Evolutionary conservation across 352 stramenopile species (phyloP).

Genomic region (Pilasporangium apinafurcum): DNA sequence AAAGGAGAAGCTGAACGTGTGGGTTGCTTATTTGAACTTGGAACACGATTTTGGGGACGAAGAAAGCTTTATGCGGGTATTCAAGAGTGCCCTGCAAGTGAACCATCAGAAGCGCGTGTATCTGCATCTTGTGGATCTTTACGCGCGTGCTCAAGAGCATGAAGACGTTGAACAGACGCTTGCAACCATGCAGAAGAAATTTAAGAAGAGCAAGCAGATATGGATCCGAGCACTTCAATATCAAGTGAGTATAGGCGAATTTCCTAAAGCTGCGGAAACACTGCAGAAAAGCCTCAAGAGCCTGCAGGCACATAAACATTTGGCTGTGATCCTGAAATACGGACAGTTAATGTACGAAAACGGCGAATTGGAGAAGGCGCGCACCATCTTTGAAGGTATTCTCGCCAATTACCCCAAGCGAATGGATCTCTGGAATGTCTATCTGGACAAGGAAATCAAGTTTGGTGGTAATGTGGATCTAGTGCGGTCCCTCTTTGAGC

Average conservation of each 20-base stretch:
- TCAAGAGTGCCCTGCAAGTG: slow-evolving; percentile 89
- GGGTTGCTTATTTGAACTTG: slow-evolving; percentile 93
- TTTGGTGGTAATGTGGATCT: slow-evolving; percentile 68
- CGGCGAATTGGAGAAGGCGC: slow-evolving; percentile 89
- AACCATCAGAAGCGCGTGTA: slow-evolving; percentile 96
- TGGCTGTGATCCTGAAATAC: slow-evolving; percentile 93
- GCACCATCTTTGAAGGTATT: slow-evolving; percentile 94
- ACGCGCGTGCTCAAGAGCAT: slow-evolving; percentile 57
- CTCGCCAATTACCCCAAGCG: slow-evolving; percentile 94
- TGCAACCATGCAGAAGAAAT: slow-evolving; percentile 90
- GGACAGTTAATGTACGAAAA: slow-evolving; percentile 95
- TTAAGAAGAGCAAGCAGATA: slow-evolving; percentile 85
- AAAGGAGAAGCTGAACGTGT: slow-evolving; percentile 97
- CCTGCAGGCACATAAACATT: slow-evolving; percentile 92
- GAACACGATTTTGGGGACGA: slow-evolving; percentile 95
- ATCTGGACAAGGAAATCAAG: slow-evolving; percentile 97
- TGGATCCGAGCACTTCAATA: slow-evolving; percentile 87
- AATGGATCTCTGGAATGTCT: slow-evolving; percentile 95
- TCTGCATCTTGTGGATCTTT: slow-evolving; percentile 92
- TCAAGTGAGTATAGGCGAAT: slow-evolving; percentile 64
- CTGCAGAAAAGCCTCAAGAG: slow-evolving; percentile 91
- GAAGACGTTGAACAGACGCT: slow-evolving; percentile 72
- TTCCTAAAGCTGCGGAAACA: slow-evolving; percentile 77
- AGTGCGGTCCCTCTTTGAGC: slow-evolving; percentile 89
- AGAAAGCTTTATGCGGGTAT: slow-evolving; percentile 85